phyloP scores from a whole-genome alignment of 441 rosid genomes.

The Gossypium laxum region DNA sequence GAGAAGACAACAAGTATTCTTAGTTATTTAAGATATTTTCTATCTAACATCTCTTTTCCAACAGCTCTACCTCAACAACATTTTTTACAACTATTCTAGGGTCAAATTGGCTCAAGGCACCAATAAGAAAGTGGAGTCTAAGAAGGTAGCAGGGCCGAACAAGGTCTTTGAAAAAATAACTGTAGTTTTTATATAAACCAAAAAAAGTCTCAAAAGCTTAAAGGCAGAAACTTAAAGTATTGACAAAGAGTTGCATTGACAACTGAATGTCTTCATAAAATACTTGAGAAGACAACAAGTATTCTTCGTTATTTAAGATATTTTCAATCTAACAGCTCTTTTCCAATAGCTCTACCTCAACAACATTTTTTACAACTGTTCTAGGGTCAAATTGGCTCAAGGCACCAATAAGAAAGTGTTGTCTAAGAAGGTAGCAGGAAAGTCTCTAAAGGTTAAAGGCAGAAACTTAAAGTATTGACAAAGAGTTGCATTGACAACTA shows the following conservation, averaged over 20 bases:
- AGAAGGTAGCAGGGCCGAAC: not conserved
- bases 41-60: slow-evolving; percentile 5
- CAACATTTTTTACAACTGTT: not conserved
- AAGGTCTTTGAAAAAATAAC: not conserved
- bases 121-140: not conserved
- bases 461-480: not conserved
- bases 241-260: not conserved
- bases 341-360: slow-evolving; percentile 9
- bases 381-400: slow-evolving; percentile 4
- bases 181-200: not conserved
- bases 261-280: not conserved
- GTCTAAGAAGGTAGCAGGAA: no score
- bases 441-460: slow-evolving; percentile 1
- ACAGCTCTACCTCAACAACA: not conserved
- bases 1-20: not conserved
- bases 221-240: not conserved
- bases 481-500: not conserved
- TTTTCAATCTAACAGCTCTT: not conserved
- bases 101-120: not conserved
- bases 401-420: not conserved
- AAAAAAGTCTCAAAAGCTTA: not conserved
- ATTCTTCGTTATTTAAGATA: not conserved
- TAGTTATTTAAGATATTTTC: not conserved
- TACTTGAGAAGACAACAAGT: not conserved
- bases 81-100: not conserved